These are phyloP conservation scores for Podaxis pistillaris DNA, from an alignment of 768 basidiomycete species.

Conservation along the genomic window DNA sequence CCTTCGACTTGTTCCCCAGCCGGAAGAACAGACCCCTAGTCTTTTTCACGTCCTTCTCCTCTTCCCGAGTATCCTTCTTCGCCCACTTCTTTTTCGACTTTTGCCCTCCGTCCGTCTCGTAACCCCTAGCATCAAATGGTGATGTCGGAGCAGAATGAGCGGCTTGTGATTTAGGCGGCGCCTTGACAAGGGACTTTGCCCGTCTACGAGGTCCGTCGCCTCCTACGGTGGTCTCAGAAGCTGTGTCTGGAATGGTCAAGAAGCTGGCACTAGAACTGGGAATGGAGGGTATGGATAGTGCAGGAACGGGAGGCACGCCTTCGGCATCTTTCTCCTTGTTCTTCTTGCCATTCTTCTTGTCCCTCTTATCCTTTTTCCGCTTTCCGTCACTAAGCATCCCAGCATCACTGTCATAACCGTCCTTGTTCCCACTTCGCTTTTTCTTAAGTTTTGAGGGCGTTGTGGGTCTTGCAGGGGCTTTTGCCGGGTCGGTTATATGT, in stretches of 20 bases:
- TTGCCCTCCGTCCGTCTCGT: conserved; percentile 40
- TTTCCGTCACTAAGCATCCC: conserved; percentile 46
- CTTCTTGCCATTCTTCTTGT: conserved; percentile 23
- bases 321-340: conserved; percentile 17
- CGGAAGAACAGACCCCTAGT: conserved; percentile 44
- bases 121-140: conserved; percentile 25
- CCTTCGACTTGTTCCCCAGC: conserved; percentile 37
- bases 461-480: conserved; percentile 21
- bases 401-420: conserved; percentile 54
- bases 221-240: conserved; percentile 12
- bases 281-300: not conserved
- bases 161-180: conserved; percentile 20
- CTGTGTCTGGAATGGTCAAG: conserved; percentile 5
- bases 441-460: conserved; percentile 40
- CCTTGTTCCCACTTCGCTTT: conserved; percentile 30
- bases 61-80: conserved; percentile 4
- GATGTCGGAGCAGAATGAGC: conserved; percentile 5
- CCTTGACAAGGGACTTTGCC: conserved; percentile 24
- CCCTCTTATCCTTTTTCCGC: conserved; percentile 23
- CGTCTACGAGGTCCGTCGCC: conserved; percentile 23
- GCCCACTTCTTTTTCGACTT: conserved; percentile 20
- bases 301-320: conserved; percentile 8
- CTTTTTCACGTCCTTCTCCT: conserved; percentile 27
- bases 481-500: conserved; percentile 10
- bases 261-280: conserved; percentile 1